phyloP scores from a whole-genome alignment of 2,329 filamentous ascomycete species.

The Dryadomyces sulphureus region DNA sequence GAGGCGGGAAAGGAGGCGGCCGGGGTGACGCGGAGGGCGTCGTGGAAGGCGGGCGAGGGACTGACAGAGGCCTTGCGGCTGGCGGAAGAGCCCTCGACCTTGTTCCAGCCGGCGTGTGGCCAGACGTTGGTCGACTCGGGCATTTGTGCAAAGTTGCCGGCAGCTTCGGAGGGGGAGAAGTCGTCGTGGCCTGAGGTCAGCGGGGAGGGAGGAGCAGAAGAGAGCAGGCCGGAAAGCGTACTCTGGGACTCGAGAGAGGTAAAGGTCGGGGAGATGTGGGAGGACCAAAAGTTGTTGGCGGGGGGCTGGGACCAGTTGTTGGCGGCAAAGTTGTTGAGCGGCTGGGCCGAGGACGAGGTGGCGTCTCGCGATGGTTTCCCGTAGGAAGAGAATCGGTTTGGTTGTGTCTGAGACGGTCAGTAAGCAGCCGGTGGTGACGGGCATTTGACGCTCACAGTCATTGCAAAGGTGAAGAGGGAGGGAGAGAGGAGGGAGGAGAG shows the following conservation, averaged over 20 bases:
- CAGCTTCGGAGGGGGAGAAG: constrained; percentile 14
- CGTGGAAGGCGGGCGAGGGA: constrained; percentile 40
- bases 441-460: not conserved
- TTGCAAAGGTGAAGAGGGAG: not conserved
- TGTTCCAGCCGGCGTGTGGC: constrained; percentile 42
- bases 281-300: constrained; percentile 35
- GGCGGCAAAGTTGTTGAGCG: constrained; percentile 20
- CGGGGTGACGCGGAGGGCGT: constrained; percentile 17
- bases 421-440: not conserved
- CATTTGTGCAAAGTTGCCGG: not conserved
- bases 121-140: constrained; percentile 4
- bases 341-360: constrained; percentile 17
- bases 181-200: constrained; percentile 15
- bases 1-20: constrained; percentile 15
- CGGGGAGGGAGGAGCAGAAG: too few species aligned
- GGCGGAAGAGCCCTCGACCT: constrained; percentile 29
- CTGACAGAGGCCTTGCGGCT: constrained; percentile 32
- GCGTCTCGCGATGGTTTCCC: constrained; percentile 18
- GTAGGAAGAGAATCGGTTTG: constrained; percentile 24
- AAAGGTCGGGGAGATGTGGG: constrained; percentile 14
- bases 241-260: constrained; percentile 26
- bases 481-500: not conserved
- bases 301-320: constrained; percentile 18
- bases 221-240: too few species aligned
- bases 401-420: constrained; percentile 18